Conservation (phyloP, 2,329 filamentous ascomycete genomes). For the Lachnellula subtilissima region DNA sequence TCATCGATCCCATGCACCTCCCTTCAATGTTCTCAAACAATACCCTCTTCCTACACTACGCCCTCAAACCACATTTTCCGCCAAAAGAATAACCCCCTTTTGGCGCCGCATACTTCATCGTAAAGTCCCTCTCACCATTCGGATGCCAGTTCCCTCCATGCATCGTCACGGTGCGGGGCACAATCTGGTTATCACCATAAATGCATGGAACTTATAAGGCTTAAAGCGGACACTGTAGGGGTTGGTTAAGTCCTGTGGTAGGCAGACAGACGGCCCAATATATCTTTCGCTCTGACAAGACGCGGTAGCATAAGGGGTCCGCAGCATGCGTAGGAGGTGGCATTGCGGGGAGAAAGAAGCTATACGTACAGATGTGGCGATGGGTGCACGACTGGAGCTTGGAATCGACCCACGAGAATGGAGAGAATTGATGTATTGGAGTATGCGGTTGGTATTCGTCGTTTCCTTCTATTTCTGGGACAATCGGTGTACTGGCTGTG, state of each 20-base stretch:
- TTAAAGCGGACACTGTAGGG: conserved; percentile 22
- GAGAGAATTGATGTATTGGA: too few relatives aligned
- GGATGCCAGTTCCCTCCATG: conserved; percentile 59
- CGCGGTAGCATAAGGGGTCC: conserved; percentile 36
- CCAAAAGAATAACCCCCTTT: conserved; percentile 58
- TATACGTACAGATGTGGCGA: too few relatives aligned
- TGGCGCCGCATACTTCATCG: conserved; percentile 61
- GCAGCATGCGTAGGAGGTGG: neutral
- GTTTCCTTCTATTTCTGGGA: too few relatives aligned
- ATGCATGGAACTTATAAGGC: conserved; percentile 7
- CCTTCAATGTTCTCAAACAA: conserved; percentile 37
- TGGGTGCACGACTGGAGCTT: too few relatives aligned
- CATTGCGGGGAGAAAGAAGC: too few relatives aligned
- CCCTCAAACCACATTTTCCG: conserved; percentile 57
- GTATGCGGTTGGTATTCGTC: too few relatives aligned
- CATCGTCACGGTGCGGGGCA: conserved; percentile 59
- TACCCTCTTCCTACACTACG: conserved; percentile 51
- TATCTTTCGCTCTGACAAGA: conserved; percentile 40
- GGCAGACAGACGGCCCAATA: conserved; percentile 25
- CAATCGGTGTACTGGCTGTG: too few relatives aligned
- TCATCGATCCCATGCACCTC: conserved; percentile 28
- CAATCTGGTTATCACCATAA: conserved; percentile 45
- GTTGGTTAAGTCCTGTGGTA: conserved; percentile 37
- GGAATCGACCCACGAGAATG: too few relatives aligned
- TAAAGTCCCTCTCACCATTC: conserved; percentile 57